phyloP scores from a whole-genome alignment of 2,329 filamentous ascomycete species.

The Epichloe gansuensis region DNA sequence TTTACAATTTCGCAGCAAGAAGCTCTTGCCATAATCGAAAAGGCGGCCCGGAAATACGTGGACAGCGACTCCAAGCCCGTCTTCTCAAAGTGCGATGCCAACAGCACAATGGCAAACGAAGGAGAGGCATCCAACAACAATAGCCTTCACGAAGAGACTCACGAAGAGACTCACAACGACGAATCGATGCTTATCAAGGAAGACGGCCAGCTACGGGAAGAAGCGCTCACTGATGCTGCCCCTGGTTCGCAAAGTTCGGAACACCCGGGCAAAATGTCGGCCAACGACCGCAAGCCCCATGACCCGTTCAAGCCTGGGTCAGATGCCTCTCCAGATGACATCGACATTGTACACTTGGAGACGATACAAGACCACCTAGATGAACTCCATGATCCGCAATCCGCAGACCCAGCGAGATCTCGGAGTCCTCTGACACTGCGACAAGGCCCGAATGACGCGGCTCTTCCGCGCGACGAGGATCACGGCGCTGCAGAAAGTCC shows the following conservation, averaged over 20 bases:
- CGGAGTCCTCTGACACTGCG: not conserved
- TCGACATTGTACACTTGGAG: slow-evolving; percentile 31
- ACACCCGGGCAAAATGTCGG: no score
- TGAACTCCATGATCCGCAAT: slow-evolving; percentile 13
- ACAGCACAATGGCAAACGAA: not conserved
- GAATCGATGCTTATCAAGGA: not conserved
- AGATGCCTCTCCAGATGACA: slow-evolving; percentile 31
- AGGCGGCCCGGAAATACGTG: slow-evolving; percentile 38
- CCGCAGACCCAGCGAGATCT: not conserved
- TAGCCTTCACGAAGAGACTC: not conserved
- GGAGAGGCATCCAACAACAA: not conserved
- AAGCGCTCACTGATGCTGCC: not conserved
- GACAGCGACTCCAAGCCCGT: slow-evolving; percentile 13
- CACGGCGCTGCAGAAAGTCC: not conserved
- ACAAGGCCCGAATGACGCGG: not conserved
- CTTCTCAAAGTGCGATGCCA: not conserved
- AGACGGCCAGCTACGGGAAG: not conserved
- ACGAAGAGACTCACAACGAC: not conserved
- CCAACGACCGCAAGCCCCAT: not conserved
- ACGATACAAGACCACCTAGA: slow-evolving; percentile 14
- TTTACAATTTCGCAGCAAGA: slow-evolving; percentile 29
- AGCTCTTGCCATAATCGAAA: slow-evolving; percentile 35
- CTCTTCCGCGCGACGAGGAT: not conserved
- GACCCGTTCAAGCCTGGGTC: not conserved
- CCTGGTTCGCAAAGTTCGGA: not conserved